Evolutionary conservation across 371 early-diverging fungal genomes (phyloP).

Genomic region (Rhizomucor miehei): DNA sequence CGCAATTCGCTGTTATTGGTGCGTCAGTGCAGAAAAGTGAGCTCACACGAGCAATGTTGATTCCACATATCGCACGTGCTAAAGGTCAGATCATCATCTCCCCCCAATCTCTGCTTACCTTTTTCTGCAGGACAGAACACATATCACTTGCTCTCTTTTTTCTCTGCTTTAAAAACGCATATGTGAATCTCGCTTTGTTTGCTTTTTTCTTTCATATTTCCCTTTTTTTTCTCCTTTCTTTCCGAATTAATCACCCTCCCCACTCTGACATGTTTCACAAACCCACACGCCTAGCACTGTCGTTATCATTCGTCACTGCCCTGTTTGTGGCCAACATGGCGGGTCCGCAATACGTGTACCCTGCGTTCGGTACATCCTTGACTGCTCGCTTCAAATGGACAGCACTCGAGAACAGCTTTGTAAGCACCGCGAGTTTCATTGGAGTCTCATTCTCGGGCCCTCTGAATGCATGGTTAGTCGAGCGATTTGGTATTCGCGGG

Average conservation of each 20-base stretch:
- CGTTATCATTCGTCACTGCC: constrained; percentile 29
- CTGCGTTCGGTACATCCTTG: constrained; percentile 36
- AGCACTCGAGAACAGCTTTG: constrained; percentile 39
- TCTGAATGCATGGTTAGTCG: constrained; percentile 38
- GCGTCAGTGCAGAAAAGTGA: not conserved
- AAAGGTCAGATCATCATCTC: not conserved
- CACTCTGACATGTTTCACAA: constrained; percentile 7
- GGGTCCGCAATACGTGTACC: constrained; percentile 48
- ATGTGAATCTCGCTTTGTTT: not conserved
- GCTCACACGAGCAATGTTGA: not conserved
- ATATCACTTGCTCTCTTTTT: not conserved
- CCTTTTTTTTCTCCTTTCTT: not conserved
- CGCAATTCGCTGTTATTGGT: too few relatives aligned
- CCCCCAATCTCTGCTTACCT: not conserved
- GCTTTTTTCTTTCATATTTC: not conserved
- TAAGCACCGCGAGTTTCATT: constrained; percentile 45
- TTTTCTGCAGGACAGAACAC: not conserved
- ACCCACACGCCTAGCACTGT: constrained; percentile 4
- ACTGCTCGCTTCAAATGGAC: constrained; percentile 37
- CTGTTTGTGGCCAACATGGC: constrained; percentile 40
- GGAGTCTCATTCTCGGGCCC: constrained; percentile 49
- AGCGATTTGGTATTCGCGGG: constrained; percentile 26
- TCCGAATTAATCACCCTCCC: not conserved
- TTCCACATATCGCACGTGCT: not conserved
- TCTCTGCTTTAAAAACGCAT: not conserved